phyloP scores from a whole-genome alignment of 2,329 filamentous ascomycete species.

The Stylonectria norvegica region DNA sequence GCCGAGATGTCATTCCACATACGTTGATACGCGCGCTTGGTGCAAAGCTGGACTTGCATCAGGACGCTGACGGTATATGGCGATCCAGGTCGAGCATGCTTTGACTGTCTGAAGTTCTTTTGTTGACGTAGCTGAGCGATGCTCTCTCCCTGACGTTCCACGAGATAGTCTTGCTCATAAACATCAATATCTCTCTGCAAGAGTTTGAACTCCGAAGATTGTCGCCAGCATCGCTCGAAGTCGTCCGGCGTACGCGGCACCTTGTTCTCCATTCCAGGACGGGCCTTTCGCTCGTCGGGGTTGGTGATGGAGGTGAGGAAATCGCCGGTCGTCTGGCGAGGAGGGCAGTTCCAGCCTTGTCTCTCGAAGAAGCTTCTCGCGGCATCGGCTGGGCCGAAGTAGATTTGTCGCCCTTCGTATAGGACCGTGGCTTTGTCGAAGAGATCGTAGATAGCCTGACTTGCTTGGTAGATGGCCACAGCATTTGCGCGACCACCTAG shows the following conservation, averaged over 20 bases:
- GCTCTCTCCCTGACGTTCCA: conserved; percentile 37
- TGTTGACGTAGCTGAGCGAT: conserved; percentile 42
- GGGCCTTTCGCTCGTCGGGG: conserved; percentile 54
- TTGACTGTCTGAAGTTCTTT: conserved; percentile 50
- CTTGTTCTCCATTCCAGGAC: conserved; percentile 55
- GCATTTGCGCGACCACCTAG: conserved; percentile 59
- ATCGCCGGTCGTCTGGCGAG: conserved; percentile 65
- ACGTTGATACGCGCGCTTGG: conserved; percentile 48
- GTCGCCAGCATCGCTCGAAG: conserved; percentile 52
- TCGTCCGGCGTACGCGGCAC: conserved; percentile 68
- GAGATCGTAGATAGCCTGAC: conserved; percentile 64
- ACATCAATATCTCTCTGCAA: conserved; percentile 47
- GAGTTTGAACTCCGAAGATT: conserved; percentile 42
- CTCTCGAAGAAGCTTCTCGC: conserved; percentile 65
- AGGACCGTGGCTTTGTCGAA: conserved; percentile 75
- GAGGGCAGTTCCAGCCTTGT: conserved; percentile 66
- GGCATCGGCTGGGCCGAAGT: conserved; percentile 59
- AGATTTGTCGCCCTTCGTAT: conserved; percentile 76
- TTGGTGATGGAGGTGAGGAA: conserved; percentile 69
- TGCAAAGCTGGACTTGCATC: conserved; percentile 53
- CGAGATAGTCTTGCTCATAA: conserved; percentile 45
- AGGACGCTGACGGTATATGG: conserved; percentile 55
- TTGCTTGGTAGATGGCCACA: conserved; percentile 71
- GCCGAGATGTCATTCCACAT: conserved; percentile 51
- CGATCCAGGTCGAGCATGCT: conserved; percentile 51